Evolutionary conservation across 2,329 filamentous ascomycete species (phyloP).

Genomic region (Exserohilum rostratum): DNA sequence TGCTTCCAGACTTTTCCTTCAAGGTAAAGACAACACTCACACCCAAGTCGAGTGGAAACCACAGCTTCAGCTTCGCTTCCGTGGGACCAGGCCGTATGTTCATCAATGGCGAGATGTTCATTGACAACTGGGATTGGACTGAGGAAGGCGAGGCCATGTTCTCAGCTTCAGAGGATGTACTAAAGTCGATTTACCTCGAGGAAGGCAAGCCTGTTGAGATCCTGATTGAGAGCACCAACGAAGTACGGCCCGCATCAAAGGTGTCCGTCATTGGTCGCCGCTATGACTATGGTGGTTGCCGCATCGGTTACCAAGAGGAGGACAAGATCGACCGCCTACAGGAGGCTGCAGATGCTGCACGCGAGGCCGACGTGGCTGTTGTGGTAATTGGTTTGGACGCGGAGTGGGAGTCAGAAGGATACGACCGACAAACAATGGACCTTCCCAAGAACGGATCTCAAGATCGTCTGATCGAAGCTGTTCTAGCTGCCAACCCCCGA

Average conservation of each 20-base stretch:
- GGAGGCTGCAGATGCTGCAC: constrained; percentile 70
- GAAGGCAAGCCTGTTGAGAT: constrained; percentile 66
- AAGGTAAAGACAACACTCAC: constrained; percentile 66
- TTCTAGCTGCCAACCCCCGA: constrained; percentile 69
- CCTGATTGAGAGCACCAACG: constrained; percentile 69
- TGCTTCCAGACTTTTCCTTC: constrained; percentile 69
- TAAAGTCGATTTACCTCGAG: constrained; percentile 65
- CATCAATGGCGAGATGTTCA: constrained; percentile 63
- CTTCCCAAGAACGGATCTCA: constrained; percentile 62
- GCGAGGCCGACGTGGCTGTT: constrained; percentile 75
- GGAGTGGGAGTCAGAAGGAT: constrained; percentile 77
- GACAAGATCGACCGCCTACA: constrained; percentile 63
- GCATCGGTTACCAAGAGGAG: constrained; percentile 73
- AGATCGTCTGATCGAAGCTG: constrained; percentile 67
- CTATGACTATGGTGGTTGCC: constrained; percentile 72
- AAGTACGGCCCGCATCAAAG: constrained; percentile 66
- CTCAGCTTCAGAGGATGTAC: constrained; percentile 68
- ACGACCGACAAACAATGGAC: constrained; percentile 68
- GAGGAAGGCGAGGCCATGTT: constrained; percentile 75
- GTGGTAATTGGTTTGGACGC: constrained; percentile 78
- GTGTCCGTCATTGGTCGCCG: constrained; percentile 63
- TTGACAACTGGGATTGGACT: constrained; percentile 73
- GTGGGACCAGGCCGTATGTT: constrained; percentile 69
- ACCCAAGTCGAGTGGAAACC: constrained; percentile 64
- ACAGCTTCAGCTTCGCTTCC: constrained; percentile 71